These are phyloP conservation scores for Nicotiana rustica DNA, from an alignment of 305 asterid genomes.

Conservation along the genomic window DNA sequence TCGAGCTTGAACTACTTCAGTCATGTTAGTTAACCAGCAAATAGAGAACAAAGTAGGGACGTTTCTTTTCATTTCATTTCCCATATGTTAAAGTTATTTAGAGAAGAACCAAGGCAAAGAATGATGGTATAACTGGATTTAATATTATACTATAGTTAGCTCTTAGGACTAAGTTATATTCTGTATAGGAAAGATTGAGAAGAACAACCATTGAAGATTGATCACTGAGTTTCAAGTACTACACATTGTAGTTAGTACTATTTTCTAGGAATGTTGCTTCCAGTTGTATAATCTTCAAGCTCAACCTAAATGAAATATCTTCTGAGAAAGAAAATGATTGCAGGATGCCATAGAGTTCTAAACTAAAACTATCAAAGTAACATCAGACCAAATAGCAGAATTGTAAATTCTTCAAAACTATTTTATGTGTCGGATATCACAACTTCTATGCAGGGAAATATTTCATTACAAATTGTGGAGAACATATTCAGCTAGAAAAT, in stretches of 20 bases:
- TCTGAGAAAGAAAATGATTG: not conserved
- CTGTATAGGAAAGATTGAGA: not conserved
- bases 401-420: not conserved
- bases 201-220: too few species aligned
- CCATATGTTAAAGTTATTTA: too few species aligned
- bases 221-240: too few species aligned
- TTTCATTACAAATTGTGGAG: not conserved
- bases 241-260: too few species aligned
- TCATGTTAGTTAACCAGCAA: not conserved
- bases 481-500: not conserved
- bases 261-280: too few species aligned
- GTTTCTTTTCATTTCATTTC: too few species aligned
- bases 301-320: not conserved
- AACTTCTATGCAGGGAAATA: not conserved
- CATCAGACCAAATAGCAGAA: not conserved
- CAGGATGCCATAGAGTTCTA: not conserved
- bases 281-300: not conserved
- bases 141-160: too few species aligned
- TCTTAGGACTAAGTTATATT: too few species aligned
- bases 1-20: too few species aligned
- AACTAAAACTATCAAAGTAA: not conserved
- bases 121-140: too few species aligned
- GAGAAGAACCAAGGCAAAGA: not conserved
- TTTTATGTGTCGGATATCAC: conserved; percentile 13
- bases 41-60: not conserved